Percentiles rank a stretch among this genome's conserved stretches.
Conservation (phyloP, 2,329 filamentous ascomycete genomes). For the Fusarium subtropicale region DNA sequence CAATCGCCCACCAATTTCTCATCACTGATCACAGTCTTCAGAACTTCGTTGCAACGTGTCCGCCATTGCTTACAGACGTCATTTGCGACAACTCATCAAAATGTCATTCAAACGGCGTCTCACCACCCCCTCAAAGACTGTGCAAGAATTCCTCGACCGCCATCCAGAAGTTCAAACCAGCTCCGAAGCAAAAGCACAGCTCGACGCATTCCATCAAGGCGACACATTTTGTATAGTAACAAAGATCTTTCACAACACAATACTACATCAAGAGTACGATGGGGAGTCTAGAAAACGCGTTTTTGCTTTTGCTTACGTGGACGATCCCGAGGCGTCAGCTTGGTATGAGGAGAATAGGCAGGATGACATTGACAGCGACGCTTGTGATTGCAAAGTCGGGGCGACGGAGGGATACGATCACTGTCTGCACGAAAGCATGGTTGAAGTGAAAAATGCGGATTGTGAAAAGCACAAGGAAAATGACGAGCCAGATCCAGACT, state of each 20-base stretch:
- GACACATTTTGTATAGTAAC: background rate
- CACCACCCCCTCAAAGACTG: background rate
- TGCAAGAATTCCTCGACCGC: background rate
- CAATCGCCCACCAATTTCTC: no score
- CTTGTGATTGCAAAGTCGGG: background rate
- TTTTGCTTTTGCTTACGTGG: background rate
- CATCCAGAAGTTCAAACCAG: background rate
- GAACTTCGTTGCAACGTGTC: no score
- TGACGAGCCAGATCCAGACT: background rate
- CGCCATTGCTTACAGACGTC: background rate
- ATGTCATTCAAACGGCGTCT: background rate
- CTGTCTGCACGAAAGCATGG: background rate
- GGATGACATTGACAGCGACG: background rate
- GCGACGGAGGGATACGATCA: background rate
- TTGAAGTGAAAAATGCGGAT: background rate
- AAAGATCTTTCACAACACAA: background rate
- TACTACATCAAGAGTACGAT: conserved; percentile 1
- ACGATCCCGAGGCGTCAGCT: background rate
- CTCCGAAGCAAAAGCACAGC: background rate
- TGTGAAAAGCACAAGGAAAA: background rate
- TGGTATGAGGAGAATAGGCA: background rate
- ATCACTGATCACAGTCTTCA: background rate
- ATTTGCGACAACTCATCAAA: background rate
- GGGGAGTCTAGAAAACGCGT: background rate
- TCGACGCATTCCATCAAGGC: background rate